phyloP scores from a whole-genome alignment of 164 flowering plant species.

The Malania oleifera region DNA sequence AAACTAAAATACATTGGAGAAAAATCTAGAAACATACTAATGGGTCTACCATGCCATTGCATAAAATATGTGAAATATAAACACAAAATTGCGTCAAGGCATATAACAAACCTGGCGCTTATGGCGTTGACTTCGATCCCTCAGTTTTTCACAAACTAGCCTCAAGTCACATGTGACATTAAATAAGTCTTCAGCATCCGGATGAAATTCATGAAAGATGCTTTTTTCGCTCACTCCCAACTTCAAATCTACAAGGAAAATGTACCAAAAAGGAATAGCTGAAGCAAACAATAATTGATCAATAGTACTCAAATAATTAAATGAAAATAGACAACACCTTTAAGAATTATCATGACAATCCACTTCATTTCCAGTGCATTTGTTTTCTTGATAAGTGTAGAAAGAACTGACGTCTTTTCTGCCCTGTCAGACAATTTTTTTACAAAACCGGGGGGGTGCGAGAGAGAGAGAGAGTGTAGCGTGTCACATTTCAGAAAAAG shows the following conservation, averaged over 20 bases:
- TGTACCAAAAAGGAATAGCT: background rate
- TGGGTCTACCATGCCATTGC: too few relatives aligned
- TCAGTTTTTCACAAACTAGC: slow-evolving; percentile 87
- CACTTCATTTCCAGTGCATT: slow-evolving; percentile 98
- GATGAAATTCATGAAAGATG: slow-evolving; percentile 96
- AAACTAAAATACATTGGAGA: too few relatives aligned
- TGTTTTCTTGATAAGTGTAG: slow-evolving; percentile 73
- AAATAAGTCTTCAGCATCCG: slow-evolving; percentile 97
- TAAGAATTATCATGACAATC: slow-evolving; percentile 92
- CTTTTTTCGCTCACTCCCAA: slow-evolving; percentile 88
- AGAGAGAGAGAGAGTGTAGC: too few relatives aligned
- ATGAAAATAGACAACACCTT: slow-evolving; percentile 45
- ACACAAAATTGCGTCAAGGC: background rate
- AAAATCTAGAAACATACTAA: too few relatives aligned
- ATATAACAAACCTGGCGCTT: slow-evolving; percentile 66
- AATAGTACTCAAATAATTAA: background rate
- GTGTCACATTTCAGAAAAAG: slow-evolving; percentile 2
- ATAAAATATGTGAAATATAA: background rate
- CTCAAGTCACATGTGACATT: slow-evolving; percentile 97
- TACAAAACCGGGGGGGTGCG: too few relatives aligned
- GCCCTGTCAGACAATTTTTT: too few relatives aligned
- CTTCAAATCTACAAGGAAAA: slow-evolving; percentile 59
- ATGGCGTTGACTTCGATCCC: slow-evolving; percentile 73
- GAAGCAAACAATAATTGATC: background rate
- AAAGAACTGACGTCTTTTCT: slow-evolving; percentile 65